Evolutionary conservation across 139 green algal species (phyloP), one percentile per base, ranked within the genome.

Genomic region (Axilococcus clingmanii): DNA sequence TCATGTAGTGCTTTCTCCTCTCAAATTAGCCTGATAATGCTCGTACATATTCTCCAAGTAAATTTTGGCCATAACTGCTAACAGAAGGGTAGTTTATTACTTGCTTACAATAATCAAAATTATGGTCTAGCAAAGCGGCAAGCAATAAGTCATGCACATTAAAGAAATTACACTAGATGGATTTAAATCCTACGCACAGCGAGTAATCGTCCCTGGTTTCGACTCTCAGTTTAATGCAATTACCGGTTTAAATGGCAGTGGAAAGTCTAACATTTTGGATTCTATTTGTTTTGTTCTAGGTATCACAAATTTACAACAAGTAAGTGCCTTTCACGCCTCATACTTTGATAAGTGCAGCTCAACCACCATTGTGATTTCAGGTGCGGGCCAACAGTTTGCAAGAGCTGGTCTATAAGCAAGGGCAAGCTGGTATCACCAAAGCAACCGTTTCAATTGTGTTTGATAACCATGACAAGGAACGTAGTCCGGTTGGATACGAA

Each of bases 191-290:
- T 99, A 98, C 50, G 91, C 91, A 3, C 69, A 89, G 59, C 69
- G 84, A 0, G 87, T 94, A 3, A 76, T 69, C 1, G 76, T 99
- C 0, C 57, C 66, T 4, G 67, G 77, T 31, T 96, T 98, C 57
- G 91, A 99, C 68, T 65, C 59, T 3, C 71, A 81, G 30, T 99
- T 99, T 77, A 99, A 99, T 59, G 93, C 93, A 50, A 98, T 99
- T 68, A 98, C 93, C 4, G 93, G 65, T 14, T 69, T 99, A 5
- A 99, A 99, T 61, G 93, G 93, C 36, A 89, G 70, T 17, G 93
- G 93, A 19, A 99, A 99, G 60, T 94, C 82, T 37, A 99, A 99
- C 73, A 96, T 98, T 55, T 71, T 99, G 48, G 93, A 99, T 75
- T 85, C 88, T 44, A 95, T 99, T 34, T 98, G 91, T 81, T 99